phyloP scores from a whole-genome alignment of 495 filamentous ascomycete species.

The Penicilliopsis zonata region DNA sequence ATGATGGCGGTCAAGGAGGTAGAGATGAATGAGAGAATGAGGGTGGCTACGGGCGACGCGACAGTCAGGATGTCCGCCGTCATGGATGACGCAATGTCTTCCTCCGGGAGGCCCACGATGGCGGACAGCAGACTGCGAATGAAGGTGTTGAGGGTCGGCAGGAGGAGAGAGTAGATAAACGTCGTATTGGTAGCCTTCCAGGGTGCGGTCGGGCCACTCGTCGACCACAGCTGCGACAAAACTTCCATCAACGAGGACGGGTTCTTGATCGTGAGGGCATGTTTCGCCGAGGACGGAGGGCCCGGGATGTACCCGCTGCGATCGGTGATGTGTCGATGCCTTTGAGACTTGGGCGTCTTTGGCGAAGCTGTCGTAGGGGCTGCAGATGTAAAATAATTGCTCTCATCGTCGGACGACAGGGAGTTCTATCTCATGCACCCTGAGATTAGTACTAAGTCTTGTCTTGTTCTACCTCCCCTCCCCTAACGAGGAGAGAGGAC shows the following conservation, averaged over 20 bases:
- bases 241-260: conserved; percentile 67
- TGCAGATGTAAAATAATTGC: conserved; percentile 72
- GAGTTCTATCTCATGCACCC: no score
- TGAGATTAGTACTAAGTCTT: background rate
- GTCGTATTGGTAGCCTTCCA: conserved; percentile 94
- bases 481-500: no score
- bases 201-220: conserved; percentile 78
- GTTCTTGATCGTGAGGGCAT: conserved; percentile 56
- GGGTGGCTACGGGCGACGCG: conserved; percentile 57
- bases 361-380: conserved; percentile 46
- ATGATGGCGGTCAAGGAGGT: conserved; percentile 67
- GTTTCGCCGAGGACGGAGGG: conserved; percentile 26
- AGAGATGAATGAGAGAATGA: conserved; percentile 73
- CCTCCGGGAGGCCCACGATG: conserved; percentile 70
- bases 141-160: conserved; percentile 77
- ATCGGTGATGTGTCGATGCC: conserved; percentile 32
- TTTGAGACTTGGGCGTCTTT: conserved; percentile 38
- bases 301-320: conserved; percentile 37
- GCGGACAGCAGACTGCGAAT: conserved; percentile 73
- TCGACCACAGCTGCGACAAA: conserved; percentile 74
- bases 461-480: background rate
- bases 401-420: conserved; percentile 63
- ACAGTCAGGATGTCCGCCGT: conserved; percentile 53
- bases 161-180: conserved; percentile 75
- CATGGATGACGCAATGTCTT: conserved; percentile 44